Evolutionary conservation across 2,329 filamentous ascomycete species (phyloP), one percentile per base, ranked within the genome.

Genomic region (Magnaporthales sp.): DNA sequence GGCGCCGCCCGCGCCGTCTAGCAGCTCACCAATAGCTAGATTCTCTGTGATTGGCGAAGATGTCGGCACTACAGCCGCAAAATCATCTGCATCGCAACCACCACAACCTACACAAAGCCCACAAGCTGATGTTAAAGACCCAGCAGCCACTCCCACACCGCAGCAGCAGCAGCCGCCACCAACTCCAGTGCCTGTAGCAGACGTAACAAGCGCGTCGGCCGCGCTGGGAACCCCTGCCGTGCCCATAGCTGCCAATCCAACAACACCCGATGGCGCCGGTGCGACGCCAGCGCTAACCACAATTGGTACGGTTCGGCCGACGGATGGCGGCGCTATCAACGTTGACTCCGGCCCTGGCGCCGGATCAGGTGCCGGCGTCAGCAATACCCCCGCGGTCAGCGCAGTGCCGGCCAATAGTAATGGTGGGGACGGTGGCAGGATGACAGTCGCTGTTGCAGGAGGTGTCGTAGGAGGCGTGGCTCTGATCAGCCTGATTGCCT

Each of bases 391-490:
- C 6, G 67, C 69, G 24, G 63, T 70, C 61, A 69, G 68, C 29
- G 51, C 71, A 10, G 56, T 70, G 1, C 24, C 63, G n/a, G 46
- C 54, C 27, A 54, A 22, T 27, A 30, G 38, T 27, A 63, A 63
- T 19, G 15, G 26, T 27, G 70, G 72, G 29, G 74, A 71, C 69
- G 72, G 70, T 68, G 67, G 74, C 24, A 66, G 73, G 2, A 78
- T 75, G 7, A 79, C 79, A 0, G 74, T 79, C 29, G 80, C 80
- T 6, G 78, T 87, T 60, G 82, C 82, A 1, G 84, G 81, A 10
- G 81, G 83, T 54, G 80, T 85, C 2, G 73, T 85, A 4, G 84
- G 84, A 30, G 80, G 80, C 4, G 72, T 84, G 1, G 79, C 81
- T 0, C 75, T 79, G n/a, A 69, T 83, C 46, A 77, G 78, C 3